Conservation (phyloP, 352 stramenopile genomes). For the Globisporangium ultimum region DNA sequence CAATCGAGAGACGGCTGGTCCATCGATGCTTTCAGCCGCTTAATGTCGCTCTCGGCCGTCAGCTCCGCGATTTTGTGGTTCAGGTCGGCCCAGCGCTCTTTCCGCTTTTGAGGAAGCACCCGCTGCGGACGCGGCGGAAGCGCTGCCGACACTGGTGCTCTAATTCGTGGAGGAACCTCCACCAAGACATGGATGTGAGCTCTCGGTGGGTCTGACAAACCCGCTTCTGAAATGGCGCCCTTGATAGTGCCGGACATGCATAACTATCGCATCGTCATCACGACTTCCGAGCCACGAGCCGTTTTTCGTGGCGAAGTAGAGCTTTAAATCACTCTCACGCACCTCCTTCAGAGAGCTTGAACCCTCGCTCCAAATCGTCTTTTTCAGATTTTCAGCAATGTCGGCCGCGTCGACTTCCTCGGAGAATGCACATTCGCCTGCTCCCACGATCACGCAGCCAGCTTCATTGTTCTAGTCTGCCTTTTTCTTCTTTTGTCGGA, state of each 20-base stretch:
- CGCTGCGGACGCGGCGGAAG: constrained; percentile 14
- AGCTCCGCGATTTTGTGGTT: neutral
- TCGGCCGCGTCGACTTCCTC: neutral
- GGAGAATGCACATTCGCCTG: neutral
- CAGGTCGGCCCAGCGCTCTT: constrained; percentile 3
- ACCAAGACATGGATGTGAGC: neutral
- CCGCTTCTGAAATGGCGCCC: neutral
- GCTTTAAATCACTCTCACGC: neutral
- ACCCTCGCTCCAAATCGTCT: neutral
- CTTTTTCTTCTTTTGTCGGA: no score
- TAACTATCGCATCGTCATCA: neutral
- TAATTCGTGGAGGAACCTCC: neutral
- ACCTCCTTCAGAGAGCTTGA: neutral
- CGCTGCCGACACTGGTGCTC: neutral
- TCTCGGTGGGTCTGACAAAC: neutral
- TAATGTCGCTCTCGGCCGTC: neutral
- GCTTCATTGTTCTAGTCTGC: neutral
- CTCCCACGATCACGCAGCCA: neutral
- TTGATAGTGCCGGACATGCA: neutral
- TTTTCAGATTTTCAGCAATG: neutral
- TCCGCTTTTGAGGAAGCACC: neutral
- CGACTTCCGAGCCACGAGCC: neutral
- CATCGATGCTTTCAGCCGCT: neutral
- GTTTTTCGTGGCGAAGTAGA: neutral
- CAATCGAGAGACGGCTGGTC: neutral